Evolutionary conservation across 1,284 basidiomycete species (phyloP), one percentile per base, ranked within the genome.

Genomic region (Fomitiporia mediterranea): DNA sequence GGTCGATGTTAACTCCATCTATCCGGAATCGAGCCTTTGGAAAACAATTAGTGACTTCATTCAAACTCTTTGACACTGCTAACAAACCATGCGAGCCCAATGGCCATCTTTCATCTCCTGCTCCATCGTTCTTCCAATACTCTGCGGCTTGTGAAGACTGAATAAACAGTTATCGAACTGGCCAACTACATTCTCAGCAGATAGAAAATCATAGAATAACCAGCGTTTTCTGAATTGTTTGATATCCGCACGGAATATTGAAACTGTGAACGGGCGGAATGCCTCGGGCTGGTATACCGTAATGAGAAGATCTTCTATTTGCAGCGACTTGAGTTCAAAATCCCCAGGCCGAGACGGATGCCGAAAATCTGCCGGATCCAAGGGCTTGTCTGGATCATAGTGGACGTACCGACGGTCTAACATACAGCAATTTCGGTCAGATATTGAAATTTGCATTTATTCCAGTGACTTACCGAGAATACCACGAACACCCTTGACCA

Each of bases 121-220:
- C 61, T 91, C 88, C 46, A 84, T 91, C 3, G 91, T 95, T 60
- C 91, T 79, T 3, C 94, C 92, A 50, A 99, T 93, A 68, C 91
- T 96, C 72, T 99, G 96, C 6, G 96, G 96, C 68, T 89, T 92
- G 70, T 99, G 96, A 61, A 99, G 70, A 66, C 94, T 98, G 75
- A 98, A 98, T 13, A 99, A 69, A 66, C 97, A 99, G 65, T 98
- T 98, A 68, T 99, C 96, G 62, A 96, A 91, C 68, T 99, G 97
- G 0, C 96, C 96, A 3, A 97, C 96, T 55, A 98, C 91, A 56
- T 89, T 91, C 64, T 98, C 94, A 0, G 96, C 96, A 44, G 83
- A 84, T 55, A 95, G 72, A 64, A 94, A 85, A 69, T 98, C 95
- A 68, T 95, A 96, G 70, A 98, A 98, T 34, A 98, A 67, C 94